Base-by-base conservation (phyloP, 345 rosid species). In the Microthlaspi erraticum region DNA sequence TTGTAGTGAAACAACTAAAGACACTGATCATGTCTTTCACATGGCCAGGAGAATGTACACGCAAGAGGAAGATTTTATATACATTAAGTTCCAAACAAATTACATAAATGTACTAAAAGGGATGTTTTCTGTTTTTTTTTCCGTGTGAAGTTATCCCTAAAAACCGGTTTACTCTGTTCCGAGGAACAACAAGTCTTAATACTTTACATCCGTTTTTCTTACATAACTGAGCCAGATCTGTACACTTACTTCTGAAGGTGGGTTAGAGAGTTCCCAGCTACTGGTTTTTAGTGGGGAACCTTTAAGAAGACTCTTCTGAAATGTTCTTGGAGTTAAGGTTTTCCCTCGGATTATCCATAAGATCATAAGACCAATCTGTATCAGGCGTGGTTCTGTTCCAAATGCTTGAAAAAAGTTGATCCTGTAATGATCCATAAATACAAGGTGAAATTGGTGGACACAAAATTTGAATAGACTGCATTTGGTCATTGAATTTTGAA, bases 301-400 rank as follows among this genome's bases (percentile, higher is more conserved):
- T 42, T 70, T 61, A 54, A 32, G 63, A 74, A 70, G 75, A 58
- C 70, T 68, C 65, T 53, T 70, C 59, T 49, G 56, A 73, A 32
- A 14, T 63, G 64, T 43, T 60, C 84, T 80, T 63, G 79, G 73
- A 66, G 60, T 77, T 46, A 37, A 5, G 48, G 49, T 61, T 78
- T 53, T 76, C 85, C 58, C 64, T 74, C 10, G 78, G 85, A 73
- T 88, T 81, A 44, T 86, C 89, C 55, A 82, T 19, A 13, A 78
- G 69, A 77, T 88, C 93, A 67, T 88, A 90, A 17, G 94, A 92
- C 26, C 96, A 92, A 73, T 90, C 95, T 3, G 93, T 80, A 77
- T 88, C 91, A 73, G 90, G 85, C 60, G 83, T 72, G 65, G 74
- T 76, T 52, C 83, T 79, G 78, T 90, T 87, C 84, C 88, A 81